These are phyloP conservation scores for Pseudonectria buxi DNA, from an alignment of 2,329 filamentous ascomycete species.

Conservation along the genomic window DNA sequence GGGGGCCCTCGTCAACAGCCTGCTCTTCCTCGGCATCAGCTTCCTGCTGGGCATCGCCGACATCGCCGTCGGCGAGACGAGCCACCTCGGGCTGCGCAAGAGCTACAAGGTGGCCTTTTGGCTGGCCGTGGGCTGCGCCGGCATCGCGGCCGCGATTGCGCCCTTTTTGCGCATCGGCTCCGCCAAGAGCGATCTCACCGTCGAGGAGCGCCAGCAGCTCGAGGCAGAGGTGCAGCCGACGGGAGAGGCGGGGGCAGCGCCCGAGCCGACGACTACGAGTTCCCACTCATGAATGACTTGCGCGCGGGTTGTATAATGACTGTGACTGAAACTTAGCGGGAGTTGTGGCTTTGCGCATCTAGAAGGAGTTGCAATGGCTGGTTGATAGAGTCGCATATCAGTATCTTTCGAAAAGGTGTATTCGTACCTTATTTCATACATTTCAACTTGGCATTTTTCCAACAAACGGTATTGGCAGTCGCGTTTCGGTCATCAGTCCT, in stretches of 20 bases:
- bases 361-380: too few species aligned
- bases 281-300: too few species aligned
- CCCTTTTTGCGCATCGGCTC: slow-evolving; percentile 18
- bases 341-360: too few species aligned
- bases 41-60: slow-evolving; percentile 59
- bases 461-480: too few species aligned
- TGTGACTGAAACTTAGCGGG: too few species aligned
- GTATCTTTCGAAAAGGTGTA: too few species aligned
- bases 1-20: slow-evolving; percentile 55
- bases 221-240: slow-evolving; percentile 8
- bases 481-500: too few species aligned
- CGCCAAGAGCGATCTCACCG: slow-evolving; percentile 21
- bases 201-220: slow-evolving; percentile 18
- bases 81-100: slow-evolving; percentile 30
- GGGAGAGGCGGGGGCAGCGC: slow-evolving; percentile 5
- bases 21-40: slow-evolving; percentile 57
- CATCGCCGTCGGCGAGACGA: slow-evolving; percentile 38
- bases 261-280: too few species aligned
- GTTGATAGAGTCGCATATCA: too few species aligned
- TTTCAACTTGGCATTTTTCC: too few species aligned
- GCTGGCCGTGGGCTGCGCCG: slow-evolving; percentile 17
- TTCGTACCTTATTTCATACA: too few species aligned
- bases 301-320: too few species aligned
- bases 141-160: slow-evolving; percentile 13
- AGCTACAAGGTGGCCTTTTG: slow-evolving; percentile 22